phyloP scores from a whole-genome alignment of 2,329 filamentous ascomycete species.

The Colletotrichum sojae region DNA sequence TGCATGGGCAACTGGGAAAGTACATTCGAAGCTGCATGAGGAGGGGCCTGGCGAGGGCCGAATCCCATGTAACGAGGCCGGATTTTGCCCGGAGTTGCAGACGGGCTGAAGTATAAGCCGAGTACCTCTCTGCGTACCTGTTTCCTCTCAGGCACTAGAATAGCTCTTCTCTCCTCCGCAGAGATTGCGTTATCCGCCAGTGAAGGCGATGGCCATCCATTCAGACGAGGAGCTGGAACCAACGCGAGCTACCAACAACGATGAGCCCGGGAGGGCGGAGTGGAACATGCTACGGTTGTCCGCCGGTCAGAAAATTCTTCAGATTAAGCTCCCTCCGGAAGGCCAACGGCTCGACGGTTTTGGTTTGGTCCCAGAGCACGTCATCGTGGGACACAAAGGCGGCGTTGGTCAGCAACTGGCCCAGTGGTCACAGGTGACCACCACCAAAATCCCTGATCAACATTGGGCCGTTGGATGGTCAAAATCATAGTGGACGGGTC shows the following conservation, averaged over 20 bases:
- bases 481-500: not conserved
- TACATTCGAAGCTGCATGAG: too few relatives aligned
- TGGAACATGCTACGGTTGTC: constrained; percentile 4
- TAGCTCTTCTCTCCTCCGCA: constrained; percentile 8
- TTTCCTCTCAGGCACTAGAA: not conserved
- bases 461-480: not conserved
- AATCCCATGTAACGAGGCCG: too few relatives aligned
- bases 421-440: too few relatives aligned
- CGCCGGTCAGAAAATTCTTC: constrained; percentile 21
- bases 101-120: too few relatives aligned
- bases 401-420: not conserved
- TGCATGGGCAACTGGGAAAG: too few relatives aligned
- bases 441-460: not conserved
- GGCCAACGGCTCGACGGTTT: too few relatives aligned
- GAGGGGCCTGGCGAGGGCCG: too few relatives aligned
- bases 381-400: constrained; percentile 29
- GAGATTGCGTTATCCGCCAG: constrained; percentile 28
- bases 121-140: too few relatives aligned
- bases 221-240: not conserved
- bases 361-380: constrained; percentile 18
- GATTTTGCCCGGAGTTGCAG: too few relatives aligned
- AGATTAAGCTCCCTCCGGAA: too few relatives aligned
- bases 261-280: not conserved
- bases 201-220: not conserved
- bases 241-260: not conserved